Evolutionary conservation across 306 rosid genomes (phyloP), one percentile per base, ranked within the genome.

Genomic region (Begonia fuchsioides): DNA sequence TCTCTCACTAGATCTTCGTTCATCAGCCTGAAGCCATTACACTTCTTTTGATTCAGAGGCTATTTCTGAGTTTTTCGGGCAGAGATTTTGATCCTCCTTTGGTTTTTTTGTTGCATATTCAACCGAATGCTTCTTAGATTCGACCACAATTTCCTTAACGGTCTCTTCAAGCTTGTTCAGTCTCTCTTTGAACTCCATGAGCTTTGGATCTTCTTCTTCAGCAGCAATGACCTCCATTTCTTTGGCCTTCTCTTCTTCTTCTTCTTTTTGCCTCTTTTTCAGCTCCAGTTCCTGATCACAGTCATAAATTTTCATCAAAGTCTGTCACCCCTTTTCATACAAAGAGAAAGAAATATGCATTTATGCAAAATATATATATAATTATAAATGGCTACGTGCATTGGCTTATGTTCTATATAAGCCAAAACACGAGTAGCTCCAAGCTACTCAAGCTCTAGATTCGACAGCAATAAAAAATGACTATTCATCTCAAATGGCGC

Each of bases 101-200:
- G 51, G 62, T 38, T 18, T 64, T 64, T 71, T 65, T 3, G 54
- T 47, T 12, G 9, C 44, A 45, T 49, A 52, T 58, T 43, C 48
- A 51, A 39, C 38, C 43, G 65, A 49, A 54, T 72, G 78, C 53
- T 68, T 74, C 69, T 71, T 74, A 20, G 82, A 62, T 67, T 64
- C 84, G 49, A 59, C 81, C 32, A 53, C 80, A 61, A 90, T 85
- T 75, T 69, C 95, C 57, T 79, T 81, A 53, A 90, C 50, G 26
- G 77, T 56, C 60, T 77, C 93, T 70, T 92, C 96, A 17, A 92
- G 96, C 61, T 86, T 79, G 17, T 73, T 77, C 44, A 82, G 80
- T 66, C 98, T 82, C 45, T 15, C 76, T 67, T 67, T 82, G 60
- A 92, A 82, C 75, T 82, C 77, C 72, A 56, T 57, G 54, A 82